Evolutionary conservation across 2,329 filamentous ascomycete genomes (phyloP).

Genomic region (Camillea tinctor): DNA sequence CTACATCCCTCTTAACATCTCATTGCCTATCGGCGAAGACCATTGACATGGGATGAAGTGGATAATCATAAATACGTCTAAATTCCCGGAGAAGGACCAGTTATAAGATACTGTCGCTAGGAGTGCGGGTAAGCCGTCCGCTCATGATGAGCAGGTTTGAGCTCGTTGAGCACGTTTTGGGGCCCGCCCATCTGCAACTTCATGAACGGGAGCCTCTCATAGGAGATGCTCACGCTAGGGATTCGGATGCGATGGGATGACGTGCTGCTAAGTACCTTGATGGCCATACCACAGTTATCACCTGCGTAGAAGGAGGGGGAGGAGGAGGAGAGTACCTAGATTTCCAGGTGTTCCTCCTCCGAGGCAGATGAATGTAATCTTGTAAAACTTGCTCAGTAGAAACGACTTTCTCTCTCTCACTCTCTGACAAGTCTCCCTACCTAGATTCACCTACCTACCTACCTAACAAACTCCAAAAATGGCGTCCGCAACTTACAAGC

Average conservation of each 20-base stretch:
- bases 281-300: background rate
- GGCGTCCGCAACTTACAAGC: conserved; percentile 52
- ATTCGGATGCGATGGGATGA: background rate
- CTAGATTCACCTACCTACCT: background rate
- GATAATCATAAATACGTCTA: no score
- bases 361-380: no score
- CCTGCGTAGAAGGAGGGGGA: background rate
- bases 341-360: no score
- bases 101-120: no score
- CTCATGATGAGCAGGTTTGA: conserved; percentile 33
- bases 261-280: conserved; percentile 12
- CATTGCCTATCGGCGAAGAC: background rate
- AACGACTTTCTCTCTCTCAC: no score
- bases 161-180: conserved; percentile 21
- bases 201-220: conserved; percentile 1
- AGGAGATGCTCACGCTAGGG: background rate
- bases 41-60: no score
- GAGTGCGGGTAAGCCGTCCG: background rate
- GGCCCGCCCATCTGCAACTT: no score
- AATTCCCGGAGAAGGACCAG: no score
- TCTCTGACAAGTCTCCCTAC: no score
- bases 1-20: background rate
- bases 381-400: no score
- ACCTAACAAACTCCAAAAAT: conserved; percentile 15
- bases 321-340: background rate